Base-by-base conservation (phyloP, 1,139 yeast species). In the Yamadazyma spencermartinsiae region DNA sequence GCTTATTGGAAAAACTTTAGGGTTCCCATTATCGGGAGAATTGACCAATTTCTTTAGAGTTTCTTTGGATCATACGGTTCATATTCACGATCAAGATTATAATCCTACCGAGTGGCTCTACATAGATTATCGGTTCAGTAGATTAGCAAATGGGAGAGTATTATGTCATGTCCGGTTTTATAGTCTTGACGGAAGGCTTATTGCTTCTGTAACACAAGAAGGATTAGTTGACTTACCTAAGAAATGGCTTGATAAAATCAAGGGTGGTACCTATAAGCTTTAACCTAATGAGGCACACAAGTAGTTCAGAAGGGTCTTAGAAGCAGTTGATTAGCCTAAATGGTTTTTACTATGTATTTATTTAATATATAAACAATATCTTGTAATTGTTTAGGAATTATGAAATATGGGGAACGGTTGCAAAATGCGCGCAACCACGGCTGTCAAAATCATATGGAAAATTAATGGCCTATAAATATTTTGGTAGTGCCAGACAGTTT, bases 101-200 rank as follows among this genome's bases (percentile, higher is more conserved):
- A 74, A 74, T 42, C 71, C 75, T 2, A 72, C 78, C 34, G 65
- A 76, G 23, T 82, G 84, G 82, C 60, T 79, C 56, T 65, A 58
- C 39, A 56, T 65, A 39, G 63, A 61, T 31, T 64, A 61, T 46
- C 55, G 50, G 38, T 63, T 68, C 21, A 60, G 61, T 6, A 56
- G 72, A 33, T 57, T 67, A 46, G 52, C 63, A 42, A 70, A 69
- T 46, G 65, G 68, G 50, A 54, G 76, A 37, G 73, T 65, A 4
- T 54, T 70, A 45, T 54, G 68, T 34, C 55, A 54, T 34, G 69
- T 64, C 8, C 55, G 57, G 24, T 56, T 61, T 43, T 70, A 56
- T 44, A 63, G 62, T 35, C 43, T 54, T 32, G 55, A 55, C 12
- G 69, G 68, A 6, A 58, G 57, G 34, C 54, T 62, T 38, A 56